phyloP scores from a whole-genome alignment of 495 filamentous ascomycete species.

The Evernia prunastri region DNA sequence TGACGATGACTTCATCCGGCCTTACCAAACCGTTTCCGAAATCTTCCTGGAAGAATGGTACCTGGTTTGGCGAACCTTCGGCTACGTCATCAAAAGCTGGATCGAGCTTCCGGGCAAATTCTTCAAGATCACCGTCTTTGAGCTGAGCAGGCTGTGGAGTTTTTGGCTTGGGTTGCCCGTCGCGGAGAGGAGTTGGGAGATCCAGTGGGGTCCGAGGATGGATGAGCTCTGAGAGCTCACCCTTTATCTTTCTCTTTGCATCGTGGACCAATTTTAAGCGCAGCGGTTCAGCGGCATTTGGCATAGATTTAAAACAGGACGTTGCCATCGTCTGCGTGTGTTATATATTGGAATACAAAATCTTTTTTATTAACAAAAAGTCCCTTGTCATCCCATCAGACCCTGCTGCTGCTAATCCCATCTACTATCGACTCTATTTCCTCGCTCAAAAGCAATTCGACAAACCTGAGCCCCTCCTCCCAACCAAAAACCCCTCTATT shows the following conservation, averaged over 20 bases:
- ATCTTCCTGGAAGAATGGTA: slow-evolving; percentile 57
- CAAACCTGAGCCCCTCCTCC: too few relatives aligned
- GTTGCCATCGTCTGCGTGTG: not conserved
- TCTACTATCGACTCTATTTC: too few relatives aligned
- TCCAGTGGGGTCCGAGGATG: slow-evolving; percentile 43
- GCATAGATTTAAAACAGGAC: not conserved
- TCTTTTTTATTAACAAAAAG: too few relatives aligned
- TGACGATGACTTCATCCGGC: slow-evolving; percentile 33
- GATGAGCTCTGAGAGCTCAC: slow-evolving; percentile 50
- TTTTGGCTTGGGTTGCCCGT: slow-evolving; percentile 77
- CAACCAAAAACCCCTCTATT: too few relatives aligned
- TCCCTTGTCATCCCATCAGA: too few relatives aligned
- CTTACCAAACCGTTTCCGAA: slow-evolving; percentile 45
- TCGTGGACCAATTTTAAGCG: not conserved
- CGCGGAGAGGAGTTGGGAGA: slow-evolving; percentile 57
- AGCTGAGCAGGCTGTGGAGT: slow-evolving; percentile 60
- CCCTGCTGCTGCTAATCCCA: too few relatives aligned
- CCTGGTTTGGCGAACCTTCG: slow-evolving; percentile 52
- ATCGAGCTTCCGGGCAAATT: slow-evolving; percentile 55
- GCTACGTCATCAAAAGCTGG: slow-evolving; percentile 67
- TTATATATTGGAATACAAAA: not conserved
- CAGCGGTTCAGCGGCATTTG: not conserved
- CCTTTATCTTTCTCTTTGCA: too few relatives aligned
- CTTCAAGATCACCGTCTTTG: slow-evolving; percentile 57
- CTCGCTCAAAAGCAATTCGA: too few relatives aligned